These are phyloP conservation scores for Citrus inodora DNA, from an alignment of 345 rosid species.

Conservation along the genomic window DNA sequence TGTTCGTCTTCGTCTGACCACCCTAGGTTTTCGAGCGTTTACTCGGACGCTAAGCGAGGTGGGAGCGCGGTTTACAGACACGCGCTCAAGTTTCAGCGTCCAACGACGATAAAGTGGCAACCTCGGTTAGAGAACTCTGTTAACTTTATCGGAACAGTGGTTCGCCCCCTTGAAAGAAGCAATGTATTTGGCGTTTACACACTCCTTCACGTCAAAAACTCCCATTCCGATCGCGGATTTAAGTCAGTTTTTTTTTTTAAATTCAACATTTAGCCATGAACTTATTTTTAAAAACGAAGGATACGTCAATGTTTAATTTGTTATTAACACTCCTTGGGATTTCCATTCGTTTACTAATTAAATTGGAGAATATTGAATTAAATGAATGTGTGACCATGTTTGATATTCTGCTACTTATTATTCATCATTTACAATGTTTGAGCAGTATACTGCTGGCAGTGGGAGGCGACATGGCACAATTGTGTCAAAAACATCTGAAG, in stretches of 20 bases:
- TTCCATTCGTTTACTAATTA: neutral
- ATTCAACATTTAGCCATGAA: neutral
- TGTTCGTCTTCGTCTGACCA: slow-evolving; percentile 17
- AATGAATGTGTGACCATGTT: neutral
- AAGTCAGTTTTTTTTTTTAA: slow-evolving; percentile 38
- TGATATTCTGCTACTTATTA: neutral
- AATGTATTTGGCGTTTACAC: slow-evolving; percentile 40
- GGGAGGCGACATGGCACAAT: slow-evolving; percentile 45
- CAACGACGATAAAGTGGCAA: slow-evolving; percentile 34
- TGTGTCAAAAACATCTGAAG: slow-evolving; percentile 48
- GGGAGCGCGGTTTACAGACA: slow-evolving; percentile 45
- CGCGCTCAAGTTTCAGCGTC: slow-evolving; percentile 56
- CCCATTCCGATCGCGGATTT: slow-evolving; percentile 32
- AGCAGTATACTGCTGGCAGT: slow-evolving; percentile 49
- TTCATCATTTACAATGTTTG: neutral
- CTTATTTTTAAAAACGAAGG: neutral
- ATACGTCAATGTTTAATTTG: no score
- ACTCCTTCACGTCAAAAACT: slow-evolving; percentile 32
- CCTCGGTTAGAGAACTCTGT: slow-evolving; percentile 38
- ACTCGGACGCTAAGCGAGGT: slow-evolving; percentile 28
- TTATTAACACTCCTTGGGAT: no score
- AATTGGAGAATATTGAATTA: neutral
- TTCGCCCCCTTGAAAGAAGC: slow-evolving; percentile 18
- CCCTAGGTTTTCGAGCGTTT: slow-evolving; percentile 26
- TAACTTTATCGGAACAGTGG: slow-evolving; percentile 58